Conservation (phyloP, 768 basidiomycete genomes). For the Termitomyces sp. region DNA sequence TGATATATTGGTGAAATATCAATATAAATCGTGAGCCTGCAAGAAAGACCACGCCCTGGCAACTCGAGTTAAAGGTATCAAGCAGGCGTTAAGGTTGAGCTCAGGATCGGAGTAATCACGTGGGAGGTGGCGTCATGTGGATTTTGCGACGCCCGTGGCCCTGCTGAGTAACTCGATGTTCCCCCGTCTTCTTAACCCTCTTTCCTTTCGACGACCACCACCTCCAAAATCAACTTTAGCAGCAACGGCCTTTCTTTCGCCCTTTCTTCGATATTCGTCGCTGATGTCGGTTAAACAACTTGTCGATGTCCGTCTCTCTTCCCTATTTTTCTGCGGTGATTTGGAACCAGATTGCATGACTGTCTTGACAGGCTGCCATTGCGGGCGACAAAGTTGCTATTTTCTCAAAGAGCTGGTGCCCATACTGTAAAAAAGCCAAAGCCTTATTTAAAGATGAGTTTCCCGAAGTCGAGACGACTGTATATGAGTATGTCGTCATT, state of each 20-base stretch:
- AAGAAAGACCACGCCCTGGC: neutral
- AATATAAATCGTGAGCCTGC: too few species aligned
- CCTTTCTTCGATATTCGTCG: constrained; percentile 21
- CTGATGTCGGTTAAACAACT: constrained; percentile 34
- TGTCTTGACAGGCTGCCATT: constrained; percentile 35
- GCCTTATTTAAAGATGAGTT: constrained; percentile 34
- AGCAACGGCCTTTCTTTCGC: constrained; percentile 22
- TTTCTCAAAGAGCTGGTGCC: constrained; percentile 58
- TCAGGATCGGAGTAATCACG: constrained; percentile 3
- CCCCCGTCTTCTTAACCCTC: constrained; percentile 15
- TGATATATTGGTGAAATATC: neutral
- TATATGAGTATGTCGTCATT: constrained; percentile 40
- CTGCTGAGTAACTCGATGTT: constrained; percentile 14
- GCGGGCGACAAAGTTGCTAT: constrained; percentile 45
- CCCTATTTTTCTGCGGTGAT: neutral
- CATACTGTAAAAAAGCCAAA: constrained; percentile 48
- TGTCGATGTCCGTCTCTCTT: constrained; percentile 33
- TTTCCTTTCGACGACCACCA: constrained; percentile 6
- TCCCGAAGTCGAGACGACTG: constrained; percentile 28
- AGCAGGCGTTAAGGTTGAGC: neutral
- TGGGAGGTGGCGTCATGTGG: constrained; percentile 9
- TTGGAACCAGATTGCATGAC: constrained; percentile 1
- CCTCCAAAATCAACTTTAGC: constrained; percentile 10
- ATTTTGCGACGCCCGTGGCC: neutral
- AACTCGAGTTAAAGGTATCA: neutral